Base-by-base conservation (phyloP, 805 yeast species). In the Ogataea nakhonphanomensis region DNA sequence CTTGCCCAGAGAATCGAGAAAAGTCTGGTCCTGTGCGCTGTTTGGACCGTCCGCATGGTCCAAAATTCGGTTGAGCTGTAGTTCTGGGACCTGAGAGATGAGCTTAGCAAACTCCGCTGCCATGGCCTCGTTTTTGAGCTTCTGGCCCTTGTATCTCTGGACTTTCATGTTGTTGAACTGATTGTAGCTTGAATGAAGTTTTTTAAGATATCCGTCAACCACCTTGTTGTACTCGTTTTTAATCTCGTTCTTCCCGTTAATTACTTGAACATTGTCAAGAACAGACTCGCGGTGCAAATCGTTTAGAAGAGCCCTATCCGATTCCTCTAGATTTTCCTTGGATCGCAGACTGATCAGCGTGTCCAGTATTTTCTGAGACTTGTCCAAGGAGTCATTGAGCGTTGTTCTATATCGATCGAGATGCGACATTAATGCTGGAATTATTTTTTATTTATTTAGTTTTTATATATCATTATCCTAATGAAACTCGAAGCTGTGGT, bases 401-500 rank as follows among this genome's bases (percentile, higher is more conserved):
- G 44, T 24, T 11, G 7, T 22, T 14, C 33, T 29, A 37, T 46
- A 49, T 7, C 34, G 41, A 10, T 37, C 42, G n/a, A 39, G 39
- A 27, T 35, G 44, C 7, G 31, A 25, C 33, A 31, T 35, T n/a
- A 10, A 5, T 12, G 26, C 10, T n/a, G 7, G n/a, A 35, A 7
- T 22, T 14, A 13, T 13, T 25, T 35, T 23, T 25, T 38, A 11
- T 20, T 30, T 31, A 14, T 22, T 26, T 8, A 5, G n/a, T 25
- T 17, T 26, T 31, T 32, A 13, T 15, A 27, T 11, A 21, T 26
- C 25, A 9, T 28, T 17, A 17, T 8, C 4, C 13, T 2, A 21
- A 33, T 23, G 33, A 13, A 33, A 20, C 17, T 28, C 1, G 65
- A 67, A 39, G 79, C 76, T 1, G 79, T 82, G 8, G 89, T 84